Percentiles rank a stretch among this genome's conserved stretches.
phyloP scores from a whole-genome alignment of 2,329 filamentous ascomycete genomes.

The Sporothrix luriei region DNA sequence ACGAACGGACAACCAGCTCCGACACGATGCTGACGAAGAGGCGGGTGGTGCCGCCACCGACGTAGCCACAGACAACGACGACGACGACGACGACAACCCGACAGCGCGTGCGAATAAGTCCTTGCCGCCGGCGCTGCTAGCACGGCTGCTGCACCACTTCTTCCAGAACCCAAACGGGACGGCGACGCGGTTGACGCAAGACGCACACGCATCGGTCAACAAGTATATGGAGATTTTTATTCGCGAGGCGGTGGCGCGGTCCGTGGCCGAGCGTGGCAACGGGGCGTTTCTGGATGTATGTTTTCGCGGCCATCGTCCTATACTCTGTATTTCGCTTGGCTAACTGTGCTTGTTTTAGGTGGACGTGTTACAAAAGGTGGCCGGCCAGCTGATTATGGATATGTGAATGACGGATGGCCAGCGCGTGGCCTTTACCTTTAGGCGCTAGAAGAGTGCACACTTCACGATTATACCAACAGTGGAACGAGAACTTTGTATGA shows the following conservation, averaged over 20 bases:
- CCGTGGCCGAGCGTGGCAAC: constrained; percentile 66
- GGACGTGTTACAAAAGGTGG: constrained; percentile 86
- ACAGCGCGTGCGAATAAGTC: constrained; percentile 43
- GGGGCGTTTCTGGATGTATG: constrained; percentile 74
- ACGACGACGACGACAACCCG: constrained; percentile 40
- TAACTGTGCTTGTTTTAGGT: constrained; percentile 53
- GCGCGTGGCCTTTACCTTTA: background rate
- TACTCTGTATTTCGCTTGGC: background rate
- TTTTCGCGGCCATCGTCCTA: background rate
- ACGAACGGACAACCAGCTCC: constrained; percentile 7
- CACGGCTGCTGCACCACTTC: constrained; percentile 74
- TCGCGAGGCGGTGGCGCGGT: constrained; percentile 80
- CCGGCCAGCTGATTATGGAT: constrained; percentile 82
- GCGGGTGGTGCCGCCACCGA: constrained; percentile 19
- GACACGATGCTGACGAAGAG: constrained; percentile 36
- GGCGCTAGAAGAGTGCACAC: too few species aligned
- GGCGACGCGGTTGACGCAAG: constrained; percentile 71
- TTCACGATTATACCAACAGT: background rate
- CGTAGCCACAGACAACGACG: constrained; percentile 35
- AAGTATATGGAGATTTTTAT: constrained; percentile 93
- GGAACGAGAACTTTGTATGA: too few species aligned
- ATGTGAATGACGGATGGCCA: constrained; percentile 57
- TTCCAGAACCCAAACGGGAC: constrained; percentile 62
- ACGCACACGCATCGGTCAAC: constrained; percentile 74
- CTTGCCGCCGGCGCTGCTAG: constrained; percentile 74